These are phyloP conservation scores for Beauveria pseudobassiana DNA, from an alignment of 2,329 filamentous ascomycete species.

Conservation along the genomic window DNA sequence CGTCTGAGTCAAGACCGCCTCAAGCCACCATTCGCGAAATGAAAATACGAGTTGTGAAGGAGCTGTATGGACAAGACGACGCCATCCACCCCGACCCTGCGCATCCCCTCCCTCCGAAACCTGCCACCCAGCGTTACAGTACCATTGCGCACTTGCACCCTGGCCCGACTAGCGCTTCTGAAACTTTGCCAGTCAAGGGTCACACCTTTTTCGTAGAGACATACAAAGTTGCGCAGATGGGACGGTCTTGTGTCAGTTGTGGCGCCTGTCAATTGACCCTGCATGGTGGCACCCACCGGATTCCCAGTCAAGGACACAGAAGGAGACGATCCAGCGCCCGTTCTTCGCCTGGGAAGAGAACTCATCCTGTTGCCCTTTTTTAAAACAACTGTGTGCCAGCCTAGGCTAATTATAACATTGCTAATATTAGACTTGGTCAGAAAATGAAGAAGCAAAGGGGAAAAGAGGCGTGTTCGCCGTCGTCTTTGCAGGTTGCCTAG, in stretches of 20 bases:
- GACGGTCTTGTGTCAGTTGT: constrained; percentile 5
- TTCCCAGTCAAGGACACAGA: not conserved
- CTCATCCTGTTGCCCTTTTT: not conserved
- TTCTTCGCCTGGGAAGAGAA: not conserved
- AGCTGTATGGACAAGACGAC: not conserved
- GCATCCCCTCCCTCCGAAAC: not conserved
- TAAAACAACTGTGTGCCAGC: not conserved
- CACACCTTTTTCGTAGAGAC: not conserved
- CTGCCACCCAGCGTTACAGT: not conserved
- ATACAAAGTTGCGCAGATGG: not conserved
- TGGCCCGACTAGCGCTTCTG: not conserved
- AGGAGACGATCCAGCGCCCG: not conserved
- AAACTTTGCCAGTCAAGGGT: not conserved
- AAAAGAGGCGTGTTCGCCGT: too few species aligned
- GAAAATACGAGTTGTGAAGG: not conserved
- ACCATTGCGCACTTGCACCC: not conserved
- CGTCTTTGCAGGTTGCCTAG: not conserved
- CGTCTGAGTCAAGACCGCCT: not conserved
- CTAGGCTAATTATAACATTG: too few species aligned
- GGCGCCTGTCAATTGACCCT: constrained; percentile 8
- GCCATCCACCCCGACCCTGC: not conserved
- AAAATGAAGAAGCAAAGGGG: too few species aligned
- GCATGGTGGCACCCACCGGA: not conserved
- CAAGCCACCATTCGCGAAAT: not conserved
- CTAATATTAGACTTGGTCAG: too few species aligned